Percentiles rank a stretch among this genome's conserved stretches.
Conservation (phyloP, 805 yeast species). For the Metschnikowia henanensis region DNA sequence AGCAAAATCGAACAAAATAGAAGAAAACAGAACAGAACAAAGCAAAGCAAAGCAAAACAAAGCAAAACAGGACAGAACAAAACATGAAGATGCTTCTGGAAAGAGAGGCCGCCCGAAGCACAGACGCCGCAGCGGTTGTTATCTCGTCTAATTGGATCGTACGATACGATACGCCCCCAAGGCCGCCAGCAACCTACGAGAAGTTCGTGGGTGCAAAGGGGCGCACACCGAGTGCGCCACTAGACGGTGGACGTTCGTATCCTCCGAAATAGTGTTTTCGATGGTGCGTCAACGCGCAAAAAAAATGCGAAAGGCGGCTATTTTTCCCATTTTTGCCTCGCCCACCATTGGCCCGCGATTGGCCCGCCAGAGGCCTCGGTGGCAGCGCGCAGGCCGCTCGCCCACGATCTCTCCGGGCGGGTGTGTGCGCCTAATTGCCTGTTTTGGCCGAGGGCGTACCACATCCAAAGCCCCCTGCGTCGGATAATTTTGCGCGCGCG, state of each 20-base stretch:
- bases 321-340: neutral
- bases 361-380: too few species aligned
- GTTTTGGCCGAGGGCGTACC: conserved; percentile 7
- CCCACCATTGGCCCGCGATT: neutral
- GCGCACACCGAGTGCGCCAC: too few species aligned
- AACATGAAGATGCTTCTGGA: too few species aligned
- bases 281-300: neutral
- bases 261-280: neutral
- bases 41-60: too few species aligned
- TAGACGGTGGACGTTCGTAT: neutral
- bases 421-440: conserved; percentile 1
- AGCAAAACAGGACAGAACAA: too few species aligned
- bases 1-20: too few species aligned
- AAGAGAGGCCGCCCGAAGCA: too few species aligned
- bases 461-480: conserved; percentile 13
- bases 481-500: conserved; percentile 3
- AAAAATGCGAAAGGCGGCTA: neutral
- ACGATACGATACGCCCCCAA: too few species aligned
- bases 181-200: neutral
- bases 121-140: too few species aligned
- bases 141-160: too few species aligned
- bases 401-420: neutral
- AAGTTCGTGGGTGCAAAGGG: neutral
- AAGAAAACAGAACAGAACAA: too few species aligned
- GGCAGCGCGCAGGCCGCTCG: neutral